A percentile compares a stretch with the other conserved stretches of the same genome.
Conservation (phyloP, 2,329 filamentous ascomycete species). For the Fusarium sarcochroum region DNA sequence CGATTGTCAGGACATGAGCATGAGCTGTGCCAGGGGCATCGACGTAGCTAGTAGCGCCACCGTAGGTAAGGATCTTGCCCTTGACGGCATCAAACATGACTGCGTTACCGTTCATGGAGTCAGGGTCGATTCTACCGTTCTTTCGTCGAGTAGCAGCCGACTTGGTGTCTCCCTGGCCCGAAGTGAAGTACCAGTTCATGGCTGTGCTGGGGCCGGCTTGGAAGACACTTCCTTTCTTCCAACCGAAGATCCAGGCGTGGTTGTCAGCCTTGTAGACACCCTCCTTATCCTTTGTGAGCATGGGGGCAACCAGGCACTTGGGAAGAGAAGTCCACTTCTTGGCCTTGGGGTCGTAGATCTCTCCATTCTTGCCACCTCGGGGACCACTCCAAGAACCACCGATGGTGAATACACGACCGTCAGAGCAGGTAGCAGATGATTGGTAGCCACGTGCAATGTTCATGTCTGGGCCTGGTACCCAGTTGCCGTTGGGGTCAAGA, state of each 20-base stretch:
- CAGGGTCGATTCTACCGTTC: conserved; percentile 56
- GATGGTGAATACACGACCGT: conserved; percentile 40
- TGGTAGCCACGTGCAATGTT: conserved; percentile 38
- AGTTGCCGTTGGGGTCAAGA: conserved; percentile 52
- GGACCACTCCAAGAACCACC: conserved; percentile 42
- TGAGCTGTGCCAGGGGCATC: conserved; percentile 57
- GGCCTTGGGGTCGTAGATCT: conserved; percentile 35
- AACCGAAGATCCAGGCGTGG: conserved; percentile 50
- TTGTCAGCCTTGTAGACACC: conserved; percentile 60
- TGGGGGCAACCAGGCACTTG: conserved; percentile 60
- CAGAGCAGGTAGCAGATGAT: conserved; percentile 34
- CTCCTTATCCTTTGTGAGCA: conserved; percentile 58
- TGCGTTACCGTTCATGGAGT: conserved; percentile 68
- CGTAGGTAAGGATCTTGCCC: conserved; percentile 68
- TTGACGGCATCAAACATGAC: conserved; percentile 72
- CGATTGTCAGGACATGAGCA: conserved; percentile 66
- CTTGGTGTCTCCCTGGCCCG: conserved; percentile 43
- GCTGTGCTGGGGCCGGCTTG: conserved; percentile 66
- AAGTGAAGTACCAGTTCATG: conserved; percentile 70
- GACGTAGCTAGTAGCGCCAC: conserved; percentile 64
- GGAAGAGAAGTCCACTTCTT: conserved; percentile 30
- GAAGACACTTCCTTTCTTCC: conserved; percentile 64
- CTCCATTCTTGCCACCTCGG: conserved; percentile 35
- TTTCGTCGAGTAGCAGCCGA: conserved; percentile 46
- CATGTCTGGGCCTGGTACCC: conserved; percentile 37